Conservation (phyloP, 2,329 filamentous ascomycete genomes). For the Colletotrichum caudatum region DNA sequence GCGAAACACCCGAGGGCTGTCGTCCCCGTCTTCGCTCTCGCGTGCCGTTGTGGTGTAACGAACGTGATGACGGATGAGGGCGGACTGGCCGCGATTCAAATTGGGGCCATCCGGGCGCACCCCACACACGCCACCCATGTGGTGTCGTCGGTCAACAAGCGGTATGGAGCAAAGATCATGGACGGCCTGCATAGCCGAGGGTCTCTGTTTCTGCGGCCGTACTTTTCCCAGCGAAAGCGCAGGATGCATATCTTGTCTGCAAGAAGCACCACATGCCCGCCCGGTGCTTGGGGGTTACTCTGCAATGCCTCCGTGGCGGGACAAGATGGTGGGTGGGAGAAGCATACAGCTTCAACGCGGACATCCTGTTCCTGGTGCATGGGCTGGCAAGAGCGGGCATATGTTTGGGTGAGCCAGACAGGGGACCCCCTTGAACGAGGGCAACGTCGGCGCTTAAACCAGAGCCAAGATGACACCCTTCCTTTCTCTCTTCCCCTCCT, state of each 20-base stretch:
- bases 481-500: slow-evolving; percentile 1
- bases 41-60: background rate
- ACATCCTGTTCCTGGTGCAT: slow-evolving; percentile 28
- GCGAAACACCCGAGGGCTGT: background rate
- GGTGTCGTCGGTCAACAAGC: slow-evolving; percentile 23
- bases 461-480: slow-evolving; percentile 37
- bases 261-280: slow-evolving; percentile 32
- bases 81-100: slow-evolving; percentile 10
- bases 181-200: slow-evolving; percentile 54
- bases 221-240: slow-evolving; percentile 41
- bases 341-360: slow-evolving; percentile 30
- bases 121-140: slow-evolving; percentile 41
- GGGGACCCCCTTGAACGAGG: slow-evolving; percentile 36
- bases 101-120: slow-evolving; percentile 7
- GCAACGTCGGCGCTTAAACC: slow-evolving; percentile 39
- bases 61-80: slow-evolving; percentile 11
- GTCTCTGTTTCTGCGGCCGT: slow-evolving; percentile 52
- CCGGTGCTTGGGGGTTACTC: slow-evolving; percentile 6
- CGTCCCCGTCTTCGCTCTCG: slow-evolving; percentile 3
- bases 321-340: slow-evolving; percentile 11
- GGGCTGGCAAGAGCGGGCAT: slow-evolving; percentile 27
- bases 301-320: slow-evolving; percentile 25
- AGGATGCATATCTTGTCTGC: slow-evolving; percentile 41
- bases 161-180: slow-evolving; percentile 29
- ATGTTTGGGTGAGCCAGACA: slow-evolving; percentile 34